A percentile compares a stretch with the other conserved stretches of the same genome.
phyloP scores from a whole-genome alignment of 2,329 filamentous ascomycete species.

The Paecilomyces fulvus region DNA sequence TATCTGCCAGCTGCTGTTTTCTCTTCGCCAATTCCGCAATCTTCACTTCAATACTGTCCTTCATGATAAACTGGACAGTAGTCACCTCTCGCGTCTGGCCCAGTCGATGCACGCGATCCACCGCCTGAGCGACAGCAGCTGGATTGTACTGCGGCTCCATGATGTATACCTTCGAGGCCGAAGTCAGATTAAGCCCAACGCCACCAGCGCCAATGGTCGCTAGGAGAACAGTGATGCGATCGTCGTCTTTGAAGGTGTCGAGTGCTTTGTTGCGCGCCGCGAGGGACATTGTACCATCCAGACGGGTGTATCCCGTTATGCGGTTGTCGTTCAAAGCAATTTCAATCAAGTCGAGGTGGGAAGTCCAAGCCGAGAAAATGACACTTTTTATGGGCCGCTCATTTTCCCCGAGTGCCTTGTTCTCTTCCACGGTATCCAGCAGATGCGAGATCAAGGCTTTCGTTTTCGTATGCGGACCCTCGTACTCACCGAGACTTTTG shows the following conservation, averaged over 20 bases:
- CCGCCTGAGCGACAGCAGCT: constrained; percentile 84
- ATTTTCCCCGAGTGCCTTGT: constrained; percentile 37
- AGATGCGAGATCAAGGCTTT: constrained; percentile 71
- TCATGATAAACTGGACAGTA: constrained; percentile 87
- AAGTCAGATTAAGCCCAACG: constrained; percentile 80
- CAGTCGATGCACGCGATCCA: constrained; percentile 85
- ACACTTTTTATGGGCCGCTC: constrained; percentile 83
- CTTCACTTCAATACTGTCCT: constrained; percentile 83
- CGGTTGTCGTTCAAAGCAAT: constrained; percentile 57
- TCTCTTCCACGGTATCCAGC: constrained; percentile 52
- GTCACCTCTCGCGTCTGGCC: constrained; percentile 82
- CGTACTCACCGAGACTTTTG: constrained; percentile 60
- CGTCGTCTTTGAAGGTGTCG: constrained; percentile 66
- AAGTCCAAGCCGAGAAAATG: constrained; percentile 93
- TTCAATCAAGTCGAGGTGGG: constrained; percentile 86
- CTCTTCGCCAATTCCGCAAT: constrained; percentile 84
- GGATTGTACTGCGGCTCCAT: constrained; percentile 99
- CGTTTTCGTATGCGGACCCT: constrained; percentile 87
- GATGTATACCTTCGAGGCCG: constrained; percentile 79
- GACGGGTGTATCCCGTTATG: constrained; percentile 58
- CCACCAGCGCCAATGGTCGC: constrained; percentile 91
- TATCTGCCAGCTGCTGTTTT: constrained; percentile 82
- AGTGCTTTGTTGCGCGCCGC: constrained; percentile 65
- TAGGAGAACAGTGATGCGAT: constrained; percentile 66
- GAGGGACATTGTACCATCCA: constrained; percentile 84